These are phyloP conservation scores for Zelopaecilomyces penicillatus DNA, from an alignment of 2,329 filamentous ascomycete genomes.

Conservation along the genomic window DNA sequence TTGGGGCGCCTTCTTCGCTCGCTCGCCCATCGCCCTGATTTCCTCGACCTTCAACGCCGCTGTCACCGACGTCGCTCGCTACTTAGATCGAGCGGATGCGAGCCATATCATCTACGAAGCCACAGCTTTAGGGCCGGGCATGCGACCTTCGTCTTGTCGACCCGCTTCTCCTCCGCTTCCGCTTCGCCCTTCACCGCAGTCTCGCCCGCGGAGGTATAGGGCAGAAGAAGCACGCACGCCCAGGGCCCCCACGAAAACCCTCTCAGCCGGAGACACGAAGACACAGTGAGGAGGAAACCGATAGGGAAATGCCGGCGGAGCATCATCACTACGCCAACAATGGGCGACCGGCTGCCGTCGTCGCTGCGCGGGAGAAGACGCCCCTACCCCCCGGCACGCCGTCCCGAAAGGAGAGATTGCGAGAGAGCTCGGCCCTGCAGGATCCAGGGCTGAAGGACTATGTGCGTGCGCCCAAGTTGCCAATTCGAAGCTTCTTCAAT, in stretches of 20 bases:
- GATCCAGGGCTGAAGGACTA: constrained; percentile 75
- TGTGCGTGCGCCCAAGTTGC: constrained; percentile 40
- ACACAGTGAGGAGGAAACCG: neutral
- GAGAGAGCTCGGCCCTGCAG: constrained; percentile 57
- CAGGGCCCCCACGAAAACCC: no score
- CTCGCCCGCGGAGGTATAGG: constrained; percentile 3
- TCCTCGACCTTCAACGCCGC: constrained; percentile 4
- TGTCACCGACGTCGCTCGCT: constrained; percentile 3
- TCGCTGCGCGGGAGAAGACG: constrained; percentile 36
- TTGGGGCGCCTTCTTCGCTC: neutral
- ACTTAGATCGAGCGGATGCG: constrained; percentile 10
- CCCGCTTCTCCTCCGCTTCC: constrained; percentile 5
- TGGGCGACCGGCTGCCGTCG: constrained; percentile 31
- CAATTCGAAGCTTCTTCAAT: no score
- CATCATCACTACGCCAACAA: constrained; percentile 34
- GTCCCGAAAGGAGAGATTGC: constrained; percentile 54
- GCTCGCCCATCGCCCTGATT: constrained; percentile 1
- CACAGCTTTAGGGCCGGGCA: constrained; percentile 9
- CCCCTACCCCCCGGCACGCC: constrained; percentile 43
- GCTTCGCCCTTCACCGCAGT: constrained; percentile 1
- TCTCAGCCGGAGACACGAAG: neutral
- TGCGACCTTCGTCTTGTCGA: constrained; percentile 10
- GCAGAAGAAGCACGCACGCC: neutral
- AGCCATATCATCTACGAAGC: constrained; percentile 6
- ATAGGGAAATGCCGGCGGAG: constrained; percentile 23